Evolutionary conservation across 1,139 yeast species (phyloP), one percentile per base, ranked within the genome.

Genomic region (Suhomyces taliae): DNA sequence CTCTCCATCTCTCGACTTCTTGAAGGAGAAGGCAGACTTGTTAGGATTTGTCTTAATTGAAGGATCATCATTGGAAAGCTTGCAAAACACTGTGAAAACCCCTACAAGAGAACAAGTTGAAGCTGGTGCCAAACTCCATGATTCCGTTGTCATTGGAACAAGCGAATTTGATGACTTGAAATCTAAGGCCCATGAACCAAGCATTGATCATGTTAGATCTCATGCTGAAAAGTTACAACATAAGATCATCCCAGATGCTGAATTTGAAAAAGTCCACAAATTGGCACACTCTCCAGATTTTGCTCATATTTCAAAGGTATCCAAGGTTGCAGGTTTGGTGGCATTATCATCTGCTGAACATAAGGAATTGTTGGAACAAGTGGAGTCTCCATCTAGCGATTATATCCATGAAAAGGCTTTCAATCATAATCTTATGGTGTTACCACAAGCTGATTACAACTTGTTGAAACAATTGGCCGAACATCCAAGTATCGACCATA

Each of bases 251-350:
- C 51, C 67, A 7, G 45, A 35, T 8, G 34, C 36, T 7, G 55
- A 52, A 26, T 49, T 38, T 14, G 48, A 27, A 44, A 48, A 37
- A 34, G 31, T 56, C 44, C 46, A 43, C 7, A 43, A 54, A 19
- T 46, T 51, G 38, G 62, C 63, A 0, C 44, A 59, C 32, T 52
- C 58, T 9, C 77, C 77, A 7, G 50, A 62, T 8, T 27, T 58
- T 10, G 61, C 57, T 8, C 69, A 68, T 40, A 45, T 72, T n/a
- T 44, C 47, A 2, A 50, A 54, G 15, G 54, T 53, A 15, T 61
- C 56, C 10, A 41, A 46, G 15, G 36, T 35, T 3, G 26, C 42
- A 5, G 56, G 54, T 3, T 44, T 46, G 32, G 48, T 46, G 10
- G 38, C 48, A 8, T 33, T 55, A 7, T 38, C 47, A 4, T 12